Evolutionary conservation across 2,329 filamentous ascomycete species (phyloP).

Genomic region (Mollisiaceae sp.): DNA sequence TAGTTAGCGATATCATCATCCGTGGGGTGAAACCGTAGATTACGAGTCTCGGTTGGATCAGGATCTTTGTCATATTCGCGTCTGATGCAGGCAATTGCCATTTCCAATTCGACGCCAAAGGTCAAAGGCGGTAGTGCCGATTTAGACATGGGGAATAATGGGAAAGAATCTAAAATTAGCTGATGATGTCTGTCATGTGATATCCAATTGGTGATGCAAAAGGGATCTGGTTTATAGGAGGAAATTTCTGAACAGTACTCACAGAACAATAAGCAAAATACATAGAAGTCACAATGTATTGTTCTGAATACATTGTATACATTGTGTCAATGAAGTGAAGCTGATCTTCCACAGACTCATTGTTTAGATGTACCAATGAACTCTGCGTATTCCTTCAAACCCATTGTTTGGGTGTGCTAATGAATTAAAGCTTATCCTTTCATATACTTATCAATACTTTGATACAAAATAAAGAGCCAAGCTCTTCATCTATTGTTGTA

Average conservation of each 20-base stretch:
- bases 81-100: slow-evolving; percentile 17
- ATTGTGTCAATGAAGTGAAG: not conserved
- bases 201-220: not conserved
- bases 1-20: not conserved
- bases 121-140: slow-evolving; percentile 15
- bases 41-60: not conserved
- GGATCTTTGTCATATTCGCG: not conserved
- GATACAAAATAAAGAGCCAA: not conserved
- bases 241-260: not conserved
- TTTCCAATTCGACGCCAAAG: slow-evolving; percentile 39
- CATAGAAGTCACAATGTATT: not conserved
- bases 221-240: not conserved
- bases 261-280: too few relatives aligned
- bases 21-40: slow-evolving; percentile 1
- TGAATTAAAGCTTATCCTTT: not conserved
- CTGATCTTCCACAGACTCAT: not conserved
- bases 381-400: not conserved
- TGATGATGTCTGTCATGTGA: not conserved
- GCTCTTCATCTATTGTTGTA: not conserved
- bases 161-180: too few relatives aligned
- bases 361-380: not conserved
- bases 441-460: not conserved
- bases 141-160: not conserved
- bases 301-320: not conserved
- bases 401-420: not conserved